phyloP scores from a whole-genome alignment of 495 filamentous ascomycete species.

The Penicillium ucsense region DNA sequence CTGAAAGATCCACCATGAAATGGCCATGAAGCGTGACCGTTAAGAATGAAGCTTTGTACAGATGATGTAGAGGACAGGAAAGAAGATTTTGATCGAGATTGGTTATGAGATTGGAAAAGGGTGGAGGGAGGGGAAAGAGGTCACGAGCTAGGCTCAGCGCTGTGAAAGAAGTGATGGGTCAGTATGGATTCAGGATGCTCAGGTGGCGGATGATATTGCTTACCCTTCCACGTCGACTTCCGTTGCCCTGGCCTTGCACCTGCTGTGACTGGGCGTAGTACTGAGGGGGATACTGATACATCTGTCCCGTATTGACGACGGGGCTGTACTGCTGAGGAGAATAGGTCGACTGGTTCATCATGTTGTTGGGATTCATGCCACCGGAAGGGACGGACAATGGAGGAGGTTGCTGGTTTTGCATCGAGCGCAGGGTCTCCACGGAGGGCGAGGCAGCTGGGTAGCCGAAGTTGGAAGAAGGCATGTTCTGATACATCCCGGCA shows the following conservation, averaged over 20 bases:
- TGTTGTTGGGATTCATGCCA: constrained; percentile 31
- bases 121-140: constrained; percentile 3
- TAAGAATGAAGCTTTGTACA: constrained; percentile 32
- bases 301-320: constrained; percentile 34
- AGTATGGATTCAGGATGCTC: neutral
- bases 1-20: constrained; percentile 17
- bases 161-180: constrained; percentile 2
- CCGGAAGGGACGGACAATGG: constrained; percentile 26
- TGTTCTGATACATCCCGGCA: constrained; percentile 31
- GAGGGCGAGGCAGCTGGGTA: constrained; percentile 32
- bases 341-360: constrained; percentile 36
- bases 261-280: constrained; percentile 38
- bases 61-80: constrained; percentile 22
- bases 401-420: constrained; percentile 28
- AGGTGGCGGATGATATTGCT: constrained; percentile 10
- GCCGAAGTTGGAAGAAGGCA: constrained; percentile 28
- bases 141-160: constrained; percentile 24
- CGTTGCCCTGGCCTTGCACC: constrained; percentile 34
- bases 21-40: constrained; percentile 9
- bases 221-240: constrained; percentile 43
- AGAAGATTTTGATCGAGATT: constrained; percentile 15
- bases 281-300: constrained; percentile 46
- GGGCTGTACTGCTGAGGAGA: constrained; percentile 40
- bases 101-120: too few relatives aligned
- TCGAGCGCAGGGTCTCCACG: constrained; percentile 32